Base-by-base conservation (phyloP, 495 filamentous ascomycete species). In the Halenospora varia region DNA sequence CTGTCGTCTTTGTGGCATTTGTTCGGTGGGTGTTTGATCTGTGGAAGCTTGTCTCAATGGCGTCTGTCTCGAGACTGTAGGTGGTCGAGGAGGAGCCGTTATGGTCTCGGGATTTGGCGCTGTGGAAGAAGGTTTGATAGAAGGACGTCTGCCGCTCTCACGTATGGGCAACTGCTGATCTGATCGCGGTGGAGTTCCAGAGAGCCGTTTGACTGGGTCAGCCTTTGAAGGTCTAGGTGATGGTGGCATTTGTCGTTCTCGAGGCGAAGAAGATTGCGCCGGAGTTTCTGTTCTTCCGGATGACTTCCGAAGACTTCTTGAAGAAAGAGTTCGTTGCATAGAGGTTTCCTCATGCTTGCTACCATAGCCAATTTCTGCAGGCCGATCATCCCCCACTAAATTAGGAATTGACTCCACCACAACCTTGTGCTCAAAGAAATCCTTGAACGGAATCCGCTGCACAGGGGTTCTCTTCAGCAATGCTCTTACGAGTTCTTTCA, bases 401-500 rank as follows among this genome's bases (percentile, higher is more conserved):
- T 87, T 90, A 2, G 94, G 94, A 60, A 97, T 97, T 1, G 85
- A 81, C 29, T 82, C 85, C 20, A 79, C 82, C 51, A 97, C 82
- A 29, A 96, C 85, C 51, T 77, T 68, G 63, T 88, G 81, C 17
- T 74, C 73, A 70, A 97, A 97, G 64, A 96, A 93, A 29, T 86
- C 79, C 10, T 86, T 79, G 61, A 96, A 97, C 42, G 80, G 85
- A 72, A 96, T 82, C 40, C 94, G 79, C 61, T 96, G 90, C 1
- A 88, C 81, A 0, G 94, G 92, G 45, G 85, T 90, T 50, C 88
- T 84, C 75, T 92, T 96, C 60, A 98, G 70, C 20, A 98, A 82
- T 13, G 72, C 76, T 11, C 88, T 83, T 52, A 97, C 89, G 24
- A 96, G 68, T n/a, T 75, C 76, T 69, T 96, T 96, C 69, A 97